These are phyloP conservation scores for Bonia amplexicaulis DNA, from an alignment of 176 grass and related monocot species.

Conservation along the genomic window DNA sequence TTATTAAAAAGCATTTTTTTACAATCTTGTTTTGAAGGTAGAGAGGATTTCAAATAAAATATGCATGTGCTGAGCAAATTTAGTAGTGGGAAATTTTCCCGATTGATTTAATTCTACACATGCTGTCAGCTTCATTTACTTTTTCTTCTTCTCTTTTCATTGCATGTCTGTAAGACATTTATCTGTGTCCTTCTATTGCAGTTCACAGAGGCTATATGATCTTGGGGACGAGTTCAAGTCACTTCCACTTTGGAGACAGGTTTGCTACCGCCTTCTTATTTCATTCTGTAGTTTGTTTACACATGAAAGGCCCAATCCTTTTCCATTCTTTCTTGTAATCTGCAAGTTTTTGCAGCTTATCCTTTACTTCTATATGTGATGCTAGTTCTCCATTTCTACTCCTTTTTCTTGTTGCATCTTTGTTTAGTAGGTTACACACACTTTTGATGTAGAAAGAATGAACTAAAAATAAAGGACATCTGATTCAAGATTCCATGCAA, in stretches of 20 bases:
- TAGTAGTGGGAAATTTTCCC: background rate
- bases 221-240: conserved; percentile 50
- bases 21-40: background rate
- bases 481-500: background rate
- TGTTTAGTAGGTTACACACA: background rate
- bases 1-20: background rate
- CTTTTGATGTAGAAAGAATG: background rate
- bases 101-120: background rate
- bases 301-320: background rate
- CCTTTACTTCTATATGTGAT: background rate
- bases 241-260: conserved; percentile 79
- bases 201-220: conserved; percentile 60
- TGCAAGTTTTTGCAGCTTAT: background rate
- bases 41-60: background rate
- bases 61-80: background rate
- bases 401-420: background rate
- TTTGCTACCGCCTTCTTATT: conserved; percentile 1
- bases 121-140: background rate
- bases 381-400: background rate
- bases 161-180: background rate
- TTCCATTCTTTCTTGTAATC: background rate
- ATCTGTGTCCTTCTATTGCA: conserved; percentile 18
- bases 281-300: background rate
- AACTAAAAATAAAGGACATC: background rate
- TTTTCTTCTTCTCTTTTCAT: background rate